Percentiles rank a stretch among this genome's conserved stretches.
phyloP scores from a whole-genome alignment of 371 early-diverging fungal genomes.

The Choanephora cucurbitarum region DNA sequence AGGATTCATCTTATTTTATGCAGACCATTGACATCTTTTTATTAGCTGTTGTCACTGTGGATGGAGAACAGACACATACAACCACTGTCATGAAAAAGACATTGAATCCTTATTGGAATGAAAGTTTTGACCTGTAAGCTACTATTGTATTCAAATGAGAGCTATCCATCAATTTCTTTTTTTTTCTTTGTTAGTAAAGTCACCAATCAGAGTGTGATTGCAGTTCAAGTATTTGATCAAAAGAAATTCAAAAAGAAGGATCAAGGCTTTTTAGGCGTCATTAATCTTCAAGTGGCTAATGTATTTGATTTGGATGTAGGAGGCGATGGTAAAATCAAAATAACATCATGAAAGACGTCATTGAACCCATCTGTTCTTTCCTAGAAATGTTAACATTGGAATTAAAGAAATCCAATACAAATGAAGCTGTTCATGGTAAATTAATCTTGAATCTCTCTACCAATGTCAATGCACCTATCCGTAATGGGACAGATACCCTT shows the following conservation, averaged over 20 bases:
- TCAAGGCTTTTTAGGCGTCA: constrained; percentile 95
- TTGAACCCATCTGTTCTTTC: neutral
- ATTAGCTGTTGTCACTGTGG: constrained; percentile 86
- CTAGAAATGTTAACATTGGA: constrained; percentile 88
- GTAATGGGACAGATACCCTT: constrained; percentile 47
- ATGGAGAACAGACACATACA: constrained; percentile 88
- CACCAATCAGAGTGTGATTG: constrained; percentile 77
- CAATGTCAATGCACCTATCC: constrained; percentile 52
- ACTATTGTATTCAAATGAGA: too few species aligned
- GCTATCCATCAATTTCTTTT: too few species aligned
- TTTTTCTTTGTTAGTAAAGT: constrained; percentile 56
- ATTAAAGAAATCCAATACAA: constrained; percentile 80
- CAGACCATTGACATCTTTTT: constrained; percentile 61
- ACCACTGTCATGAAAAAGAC: constrained; percentile 79
- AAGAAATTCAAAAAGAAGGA: constrained; percentile 92
- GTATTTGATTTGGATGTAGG: constrained; percentile 77
- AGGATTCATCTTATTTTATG: constrained; percentile 38
- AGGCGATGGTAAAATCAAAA: constrained; percentile 62
- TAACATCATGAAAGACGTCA: neutral
- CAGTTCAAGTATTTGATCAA: constrained; percentile 97
- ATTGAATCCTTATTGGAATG: constrained; percentile 84
- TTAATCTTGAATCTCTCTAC: constrained; percentile 73
- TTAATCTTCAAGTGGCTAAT: constrained; percentile 83
- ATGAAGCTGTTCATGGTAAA: constrained; percentile 86
- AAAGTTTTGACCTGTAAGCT: constrained; percentile 69